Conservation (phyloP, 345 rosid genomes). For the Camelina sativa region DNA sequence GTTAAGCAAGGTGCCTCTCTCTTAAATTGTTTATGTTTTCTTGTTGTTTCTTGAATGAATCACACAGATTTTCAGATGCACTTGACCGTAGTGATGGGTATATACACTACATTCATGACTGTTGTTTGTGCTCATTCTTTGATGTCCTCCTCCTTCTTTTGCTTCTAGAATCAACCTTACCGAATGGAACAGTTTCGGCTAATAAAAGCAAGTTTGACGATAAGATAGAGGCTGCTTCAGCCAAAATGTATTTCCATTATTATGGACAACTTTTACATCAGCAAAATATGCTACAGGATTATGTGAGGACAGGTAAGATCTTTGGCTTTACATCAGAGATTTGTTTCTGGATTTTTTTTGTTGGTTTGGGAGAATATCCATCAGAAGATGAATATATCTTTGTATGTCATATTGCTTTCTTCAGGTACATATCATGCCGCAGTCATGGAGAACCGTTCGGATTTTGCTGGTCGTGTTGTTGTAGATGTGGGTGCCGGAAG, state of each 20-base stretch:
- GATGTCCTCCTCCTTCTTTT: slow-evolving; percentile 5
- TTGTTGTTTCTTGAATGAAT: not conserved
- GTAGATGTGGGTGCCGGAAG: slow-evolving; percentile 99
- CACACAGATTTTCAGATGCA: not conserved
- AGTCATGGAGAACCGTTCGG: slow-evolving; percentile 85
- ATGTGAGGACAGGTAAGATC: slow-evolving; percentile 88
- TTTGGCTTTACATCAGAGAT: slow-evolving; percentile 13
- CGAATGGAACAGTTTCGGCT: slow-evolving; percentile 58
- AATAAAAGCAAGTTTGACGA: slow-evolving; percentile 77
- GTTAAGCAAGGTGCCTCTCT: slow-evolving; percentile 60
- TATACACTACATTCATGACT: not conserved
- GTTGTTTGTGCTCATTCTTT: slow-evolving; percentile 20
- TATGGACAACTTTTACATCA: slow-evolving; percentile 94
- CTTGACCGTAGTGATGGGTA: not conserved
- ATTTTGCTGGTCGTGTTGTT: slow-evolving; percentile 81
- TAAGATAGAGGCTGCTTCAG: slow-evolving; percentile 86
- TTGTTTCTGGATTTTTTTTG: not conserved
- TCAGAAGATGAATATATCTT: not conserved
- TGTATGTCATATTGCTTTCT: slow-evolving; percentile 25
- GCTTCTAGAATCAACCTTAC: slow-evolving; percentile 50
- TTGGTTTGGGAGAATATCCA: slow-evolving; percentile 5
- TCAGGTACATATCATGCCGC: slow-evolving; percentile 97
- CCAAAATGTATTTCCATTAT: slow-evolving; percentile 97
- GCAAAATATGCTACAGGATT: slow-evolving; percentile 97
- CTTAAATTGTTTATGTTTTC: slow-evolving; percentile 19